Conservation (phyloP, 1,284 basidiomycete genomes). For the Omphalotus olearius region DNA sequence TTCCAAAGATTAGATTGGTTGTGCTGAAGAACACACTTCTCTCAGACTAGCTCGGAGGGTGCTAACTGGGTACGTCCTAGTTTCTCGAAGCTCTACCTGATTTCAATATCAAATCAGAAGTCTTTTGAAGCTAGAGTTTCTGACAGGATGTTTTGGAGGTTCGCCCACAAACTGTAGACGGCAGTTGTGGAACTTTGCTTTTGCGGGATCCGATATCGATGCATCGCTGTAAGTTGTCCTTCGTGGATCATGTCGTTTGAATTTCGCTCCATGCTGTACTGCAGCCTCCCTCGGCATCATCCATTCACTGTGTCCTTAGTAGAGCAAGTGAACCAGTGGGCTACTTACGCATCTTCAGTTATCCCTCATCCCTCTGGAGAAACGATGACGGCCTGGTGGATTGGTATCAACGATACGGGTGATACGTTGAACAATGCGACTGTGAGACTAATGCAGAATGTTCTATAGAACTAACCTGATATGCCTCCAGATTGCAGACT, state of each 20-base stretch:
- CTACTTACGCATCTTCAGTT: conserved; percentile 35
- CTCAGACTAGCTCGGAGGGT: conserved; percentile 50
- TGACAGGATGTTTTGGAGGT: conserved; percentile 47
- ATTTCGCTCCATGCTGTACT: background rate
- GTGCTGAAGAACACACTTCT: background rate
- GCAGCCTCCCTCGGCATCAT: conserved; percentile 36
- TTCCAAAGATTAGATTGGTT: background rate
- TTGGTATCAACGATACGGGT: conserved; percentile 56
- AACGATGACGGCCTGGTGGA: conserved; percentile 54
- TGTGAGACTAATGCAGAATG: conserved; percentile 22
- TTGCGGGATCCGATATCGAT: conserved; percentile 52
- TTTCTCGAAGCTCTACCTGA: background rate
- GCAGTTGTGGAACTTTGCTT: conserved; percentile 55
- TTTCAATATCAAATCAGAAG: background rate
- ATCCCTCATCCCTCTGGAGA: conserved; percentile 38
- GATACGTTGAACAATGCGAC: conserved; percentile 43
- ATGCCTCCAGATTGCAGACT: conserved; percentile 38
- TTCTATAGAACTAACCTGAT: background rate
- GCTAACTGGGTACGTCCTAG: conserved; percentile 41
- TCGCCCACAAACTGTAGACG: conserved; percentile 36
- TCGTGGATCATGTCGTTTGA: background rate
- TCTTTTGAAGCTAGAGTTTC: conserved; percentile 42
- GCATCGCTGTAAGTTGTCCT: conserved; percentile 32
- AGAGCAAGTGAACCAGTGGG: conserved; percentile 49
- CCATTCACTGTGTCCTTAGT: conserved; percentile 44